phyloP scores from a whole-genome alignment of 75 land plant genomes.

The Pseudotsuga menziesii region DNA sequence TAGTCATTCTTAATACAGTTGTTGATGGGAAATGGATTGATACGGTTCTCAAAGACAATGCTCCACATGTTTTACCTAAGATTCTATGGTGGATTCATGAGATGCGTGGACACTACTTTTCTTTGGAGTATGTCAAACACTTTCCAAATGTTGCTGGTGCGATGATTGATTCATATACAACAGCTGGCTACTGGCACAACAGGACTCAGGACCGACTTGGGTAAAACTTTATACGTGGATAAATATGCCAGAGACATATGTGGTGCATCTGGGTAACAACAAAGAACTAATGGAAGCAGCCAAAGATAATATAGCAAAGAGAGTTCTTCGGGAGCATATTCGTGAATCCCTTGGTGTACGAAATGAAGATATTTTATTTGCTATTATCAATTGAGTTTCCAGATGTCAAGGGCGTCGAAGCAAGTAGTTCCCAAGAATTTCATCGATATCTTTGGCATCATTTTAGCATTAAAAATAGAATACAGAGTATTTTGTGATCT shows the following conservation, averaged over 20 bases:
- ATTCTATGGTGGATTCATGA: conserved; percentile 98
- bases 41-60: conserved; percentile 48
- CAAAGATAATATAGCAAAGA: conserved; percentile 59
- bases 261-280: conserved; percentile 93
- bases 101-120: conserved; percentile 94
- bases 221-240: conserved; percentile 40
- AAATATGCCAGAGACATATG: conserved; percentile 77
- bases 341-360: conserved; percentile 69
- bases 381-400: conserved; percentile 80
- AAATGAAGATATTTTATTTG: conserved; percentile 71
- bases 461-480: too few species aligned
- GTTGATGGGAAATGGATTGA: conserved; percentile 96
- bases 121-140: conserved; percentile 74
- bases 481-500: too few species aligned
- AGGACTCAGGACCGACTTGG: conserved; percentile 66
- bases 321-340: conserved; percentile 75
- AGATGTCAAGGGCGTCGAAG: too few species aligned
- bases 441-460: too few species aligned
- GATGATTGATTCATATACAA: conserved; percentile 87
- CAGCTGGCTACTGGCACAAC: conserved; percentile 82
- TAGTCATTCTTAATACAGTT: conserved; percentile 88
- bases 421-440: too few species aligned
- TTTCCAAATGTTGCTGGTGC: conserved; percentile 81
- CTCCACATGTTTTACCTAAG: conserved; percentile 61
- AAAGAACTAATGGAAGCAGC: conserved; percentile 80